phyloP scores from a whole-genome alignment of 768 basidiomycete species.

The Lactifluus subvellereus region DNA sequence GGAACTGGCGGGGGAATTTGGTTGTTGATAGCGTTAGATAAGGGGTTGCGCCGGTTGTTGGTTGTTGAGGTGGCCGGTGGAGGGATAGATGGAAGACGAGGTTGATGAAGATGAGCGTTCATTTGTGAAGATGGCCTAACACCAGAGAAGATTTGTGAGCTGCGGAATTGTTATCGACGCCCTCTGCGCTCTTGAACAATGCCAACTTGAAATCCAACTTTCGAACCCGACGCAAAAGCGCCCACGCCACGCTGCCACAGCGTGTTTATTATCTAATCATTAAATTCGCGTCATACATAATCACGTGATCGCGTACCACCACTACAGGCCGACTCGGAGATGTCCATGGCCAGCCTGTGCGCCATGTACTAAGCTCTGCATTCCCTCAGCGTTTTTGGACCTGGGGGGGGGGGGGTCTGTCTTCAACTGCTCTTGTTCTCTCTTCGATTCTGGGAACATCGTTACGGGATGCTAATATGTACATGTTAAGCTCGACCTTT shows the following conservation, averaged over 20 bases:
- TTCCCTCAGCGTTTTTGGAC: no score
- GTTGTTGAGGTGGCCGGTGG: constrained; percentile 20
- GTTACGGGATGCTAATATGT: no score
- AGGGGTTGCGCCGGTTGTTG: constrained; percentile 22
- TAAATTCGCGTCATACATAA: neutral
- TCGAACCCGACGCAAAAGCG: neutral
- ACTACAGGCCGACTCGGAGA: no score
- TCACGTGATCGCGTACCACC: constrained; percentile 17
- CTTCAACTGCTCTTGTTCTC: no score
- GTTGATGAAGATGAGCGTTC: constrained; percentile 15
- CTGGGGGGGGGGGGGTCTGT: no score
- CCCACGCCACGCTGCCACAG: constrained; percentile 1
- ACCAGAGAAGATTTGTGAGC: constrained; percentile 9
- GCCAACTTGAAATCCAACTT: constrained; percentile 5
- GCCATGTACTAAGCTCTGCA: no score
- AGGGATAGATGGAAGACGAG: constrained; percentile 18
- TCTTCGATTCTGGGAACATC: no score
- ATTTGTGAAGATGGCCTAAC: constrained; percentile 25
- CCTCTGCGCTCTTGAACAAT: neutral
- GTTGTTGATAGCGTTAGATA: constrained; percentile 22
- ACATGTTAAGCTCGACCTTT: no score
- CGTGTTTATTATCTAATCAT: constrained; percentile 17
- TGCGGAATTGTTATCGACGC: constrained; percentile 2
- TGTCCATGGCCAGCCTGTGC: no score
- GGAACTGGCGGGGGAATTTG: constrained; percentile 15